Percentiles rank a stretch among this genome's conserved stretches.
Conservation (phyloP, 768 basidiomycete species). For the Brasilioporus rufonigricans region DNA sequence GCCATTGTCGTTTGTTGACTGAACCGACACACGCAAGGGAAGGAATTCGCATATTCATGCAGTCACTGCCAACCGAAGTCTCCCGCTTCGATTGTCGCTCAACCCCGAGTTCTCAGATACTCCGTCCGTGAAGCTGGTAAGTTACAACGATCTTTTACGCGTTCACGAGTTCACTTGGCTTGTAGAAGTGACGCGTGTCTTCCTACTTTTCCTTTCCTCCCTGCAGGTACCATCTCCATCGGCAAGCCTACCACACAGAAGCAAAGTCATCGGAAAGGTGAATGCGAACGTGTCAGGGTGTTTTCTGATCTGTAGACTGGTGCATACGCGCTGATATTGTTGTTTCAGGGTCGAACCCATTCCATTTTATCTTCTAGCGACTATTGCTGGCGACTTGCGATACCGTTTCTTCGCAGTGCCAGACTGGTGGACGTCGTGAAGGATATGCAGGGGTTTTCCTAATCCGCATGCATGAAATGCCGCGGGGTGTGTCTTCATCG, state of each 20-base stretch:
- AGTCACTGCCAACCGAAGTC: conserved; percentile 79
- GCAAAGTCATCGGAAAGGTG: conserved; percentile 69
- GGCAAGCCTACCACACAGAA: conserved; percentile 59
- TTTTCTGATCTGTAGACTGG: background rate
- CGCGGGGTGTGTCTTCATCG: no score
- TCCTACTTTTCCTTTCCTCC: conserved; percentile 87
- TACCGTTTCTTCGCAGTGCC: conserved; percentile 64
- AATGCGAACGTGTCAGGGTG: conserved; percentile 68
- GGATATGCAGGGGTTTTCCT: no score
- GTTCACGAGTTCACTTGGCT: background rate
- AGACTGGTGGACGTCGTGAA: no score
- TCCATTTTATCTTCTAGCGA: conserved; percentile 89
- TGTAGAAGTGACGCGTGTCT: conserved; percentile 63
- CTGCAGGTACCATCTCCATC: conserved; percentile 69
- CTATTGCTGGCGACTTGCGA: conserved; percentile 79
- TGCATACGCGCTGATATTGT: background rate
- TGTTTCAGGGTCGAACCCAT: conserved; percentile 71
- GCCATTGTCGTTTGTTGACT: conserved; percentile 44
- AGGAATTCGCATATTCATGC: conserved; percentile 84
- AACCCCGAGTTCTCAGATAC: conserved; percentile 54
- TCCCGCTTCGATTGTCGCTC: background rate
- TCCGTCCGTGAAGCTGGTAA: conserved; percentile 80
- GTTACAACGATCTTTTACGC: conserved; percentile 14
- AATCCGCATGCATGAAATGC: no score
- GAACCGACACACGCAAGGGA: conserved; percentile 88